These are phyloP conservation scores for Chalciporus sphaerocephalus DNA, from an alignment of 768 basidiomycete species.

Conservation along the genomic window DNA sequence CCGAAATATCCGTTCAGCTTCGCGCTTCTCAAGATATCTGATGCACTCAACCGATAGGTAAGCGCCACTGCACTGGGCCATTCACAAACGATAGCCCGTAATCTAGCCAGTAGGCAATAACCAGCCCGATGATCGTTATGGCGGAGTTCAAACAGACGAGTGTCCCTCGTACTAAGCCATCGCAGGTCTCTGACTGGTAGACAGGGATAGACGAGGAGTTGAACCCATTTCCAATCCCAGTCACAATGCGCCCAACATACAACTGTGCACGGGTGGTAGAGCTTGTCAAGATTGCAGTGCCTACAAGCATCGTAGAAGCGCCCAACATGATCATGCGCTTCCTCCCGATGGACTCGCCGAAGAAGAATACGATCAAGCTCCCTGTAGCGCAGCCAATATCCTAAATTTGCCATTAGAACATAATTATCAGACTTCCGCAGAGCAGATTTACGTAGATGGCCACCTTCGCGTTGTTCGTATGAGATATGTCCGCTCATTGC, in stretches of 20 bases:
- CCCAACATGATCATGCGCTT: slow-evolving; percentile 29
- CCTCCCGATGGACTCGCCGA: slow-evolving; percentile 36
- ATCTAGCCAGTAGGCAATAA: slow-evolving; percentile 41
- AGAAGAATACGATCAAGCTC: slow-evolving; percentile 36
- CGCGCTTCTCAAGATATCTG: neutral
- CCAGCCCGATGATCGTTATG: slow-evolving; percentile 37
- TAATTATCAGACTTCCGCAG: neutral
- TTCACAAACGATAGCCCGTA: slow-evolving; percentile 38
- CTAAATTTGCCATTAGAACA: slow-evolving; percentile 16
- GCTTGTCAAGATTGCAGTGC: slow-evolving; percentile 38
- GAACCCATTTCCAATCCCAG: slow-evolving; percentile 39
- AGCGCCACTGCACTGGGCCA: slow-evolving; percentile 22
- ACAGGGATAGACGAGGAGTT: slow-evolving; percentile 41
- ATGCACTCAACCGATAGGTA: slow-evolving; percentile 16
- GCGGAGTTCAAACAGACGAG: slow-evolving; percentile 37
- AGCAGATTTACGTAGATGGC: neutral
- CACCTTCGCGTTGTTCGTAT: neutral
- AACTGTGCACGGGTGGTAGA: slow-evolving; percentile 38
- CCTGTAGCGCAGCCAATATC: slow-evolving; percentile 40
- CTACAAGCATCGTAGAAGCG: slow-evolving; percentile 33
- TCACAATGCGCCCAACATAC: slow-evolving; percentile 36
- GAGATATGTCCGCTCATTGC: neutral
- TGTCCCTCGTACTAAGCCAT: slow-evolving; percentile 33
- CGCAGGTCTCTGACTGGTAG: slow-evolving; percentile 39
- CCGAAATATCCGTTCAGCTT: slow-evolving; percentile 25